Evolutionary conservation across 805 yeast species (phyloP), one percentile per base, ranked within the genome.

Genomic region (Teunomyces tritomae): DNA sequence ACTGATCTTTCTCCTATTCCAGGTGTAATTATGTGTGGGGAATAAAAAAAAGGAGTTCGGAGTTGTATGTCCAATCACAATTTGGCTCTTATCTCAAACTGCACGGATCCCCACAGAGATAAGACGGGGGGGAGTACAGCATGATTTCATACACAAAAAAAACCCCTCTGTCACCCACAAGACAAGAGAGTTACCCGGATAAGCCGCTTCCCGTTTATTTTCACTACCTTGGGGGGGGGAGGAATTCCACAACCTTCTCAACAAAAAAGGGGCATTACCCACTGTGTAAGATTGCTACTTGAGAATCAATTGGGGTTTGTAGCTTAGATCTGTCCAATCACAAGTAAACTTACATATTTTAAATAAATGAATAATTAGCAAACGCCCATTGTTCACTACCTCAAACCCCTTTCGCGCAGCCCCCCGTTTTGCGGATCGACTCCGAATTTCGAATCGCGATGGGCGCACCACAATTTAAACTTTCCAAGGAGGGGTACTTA

Each of bases 381-480:
- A 20, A n/a, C n/a, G n/a, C 24, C 24, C 24, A 20, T 20, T 20
- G 5, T 20, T 20, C 24, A 20, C 24, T 1, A 20, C 6, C 6
- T 4, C 24, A 3, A 20, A 20, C 24, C 8, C 36, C 36, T 16
- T 17, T 17, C 17, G 36, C 16, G 33, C n/a, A n/a, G n/a, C 16
- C n/a, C 39, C 39, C 39, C 28, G 39, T 17, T 11, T 10, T 24
- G 13, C 28, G 26, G 8, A 20, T 24, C 28, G 39, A 36, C 28
- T 36, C 39, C 39, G 39, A 36, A 36, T 36, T 29, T 24, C 28
- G 24, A 36, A 20, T 36, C 39, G 8, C 33, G 39, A 36, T 36
- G 39, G 28, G 39, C 39, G 26, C 39, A 36, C 39, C 39, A 36
- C 39, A 36, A 36, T 20, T 36, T 36, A 36, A 24, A 36, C 28